Percentiles rank a stretch among this genome's conserved stretches.
These are phyloP conservation scores for Primulina huaijiensis DNA, from an alignment of 257 asterid genomes.

Conservation along the genomic window DNA sequence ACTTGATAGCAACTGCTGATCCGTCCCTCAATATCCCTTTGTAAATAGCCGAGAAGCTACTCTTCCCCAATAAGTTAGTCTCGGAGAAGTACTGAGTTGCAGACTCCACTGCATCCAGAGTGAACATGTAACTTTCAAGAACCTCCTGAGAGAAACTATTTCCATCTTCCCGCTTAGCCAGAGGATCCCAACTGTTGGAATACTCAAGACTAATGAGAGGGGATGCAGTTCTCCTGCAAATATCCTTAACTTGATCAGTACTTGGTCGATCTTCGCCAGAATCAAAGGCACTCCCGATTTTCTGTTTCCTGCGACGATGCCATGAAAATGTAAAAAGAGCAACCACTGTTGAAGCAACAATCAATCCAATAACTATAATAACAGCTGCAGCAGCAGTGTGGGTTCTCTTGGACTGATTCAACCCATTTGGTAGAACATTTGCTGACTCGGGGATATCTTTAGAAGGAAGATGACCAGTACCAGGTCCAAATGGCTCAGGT, in stretches of 20 bases:
- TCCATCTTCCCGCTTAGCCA: conserved; percentile 50
- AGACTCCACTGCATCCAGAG: conserved; percentile 85
- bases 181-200: conserved; percentile 85
- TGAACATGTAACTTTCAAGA: conserved; percentile 73
- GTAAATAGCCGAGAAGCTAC: conserved; percentile 73
- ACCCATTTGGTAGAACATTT: conserved; percentile 37
- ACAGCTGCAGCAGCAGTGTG: conserved; percentile 40
- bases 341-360: conserved; percentile 32
- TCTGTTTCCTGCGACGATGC: conserved; percentile 75
- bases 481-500: conserved; percentile 69
- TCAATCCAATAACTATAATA: conserved; percentile 40
- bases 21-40: conserved; percentile 81
- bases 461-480: conserved; percentile 48
- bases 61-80: conserved; percentile 69
- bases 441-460: conserved; percentile 88
- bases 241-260: conserved; percentile 59
- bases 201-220: conserved; percentile 87
- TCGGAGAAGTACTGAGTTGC: conserved; percentile 90
- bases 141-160: conserved; percentile 76
- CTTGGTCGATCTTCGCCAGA: conserved; percentile 59
- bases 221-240: conserved; percentile 62
- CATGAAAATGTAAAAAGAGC: conserved; percentile 65
- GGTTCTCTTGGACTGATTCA: conserved; percentile 37
- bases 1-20: conserved; percentile 72
- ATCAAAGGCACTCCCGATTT: conserved; percentile 63